Percentiles rank a stretch among this genome's conserved stretches.
Evolutionary conservation across 2,329 filamentous ascomycete species (phyloP).

Genomic region (Penicillium nordicum): DNA sequence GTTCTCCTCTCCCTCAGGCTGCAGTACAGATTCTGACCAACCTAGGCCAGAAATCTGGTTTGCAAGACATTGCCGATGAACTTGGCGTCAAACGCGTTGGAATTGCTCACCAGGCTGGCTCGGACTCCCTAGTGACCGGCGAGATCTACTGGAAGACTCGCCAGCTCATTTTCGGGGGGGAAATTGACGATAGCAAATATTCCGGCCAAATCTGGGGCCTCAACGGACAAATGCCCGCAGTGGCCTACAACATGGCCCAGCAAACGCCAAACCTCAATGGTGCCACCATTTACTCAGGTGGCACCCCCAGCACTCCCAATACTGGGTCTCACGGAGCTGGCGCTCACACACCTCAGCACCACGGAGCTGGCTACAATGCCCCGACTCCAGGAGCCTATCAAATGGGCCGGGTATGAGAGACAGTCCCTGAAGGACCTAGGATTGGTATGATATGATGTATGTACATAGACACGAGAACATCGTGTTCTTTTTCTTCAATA

Average conservation of each 20-base stretch:
- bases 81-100: conserved; percentile 87
- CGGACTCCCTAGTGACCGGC: conserved; percentile 88
- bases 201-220: conserved; percentile 91
- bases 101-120: conserved; percentile 85
- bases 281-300: conserved; percentile 48
- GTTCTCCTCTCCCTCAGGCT: conserved; percentile 60
- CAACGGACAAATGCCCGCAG: conserved; percentile 64
- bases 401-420: conserved; percentile 29
- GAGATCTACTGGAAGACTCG: conserved; percentile 93
- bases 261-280: conserved; percentile 56
- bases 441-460: conserved; percentile 36
- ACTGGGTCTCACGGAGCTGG: conserved; percentile 52
- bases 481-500: conserved; percentile 25
- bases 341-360: conserved; percentile 46
- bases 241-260: conserved; percentile 46
- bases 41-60: conserved; percentile 83
- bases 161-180: conserved; percentile 79
- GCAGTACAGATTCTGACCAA: conserved; percentile 74
- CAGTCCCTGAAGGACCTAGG: conserved; percentile 3
- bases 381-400: conserved; percentile 79
- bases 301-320: conserved; percentile 66
- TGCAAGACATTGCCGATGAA: conserved; percentile 91
- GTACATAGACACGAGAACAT: conserved; percentile 35
- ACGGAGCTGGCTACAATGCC: conserved; percentile 55
- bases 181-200: conserved; percentile 73